A percentile compares a stretch with the other conserved stretches of the same genome.
phyloP scores from a whole-genome alignment of 768 basidiomycete species.

The Fistulinella prunicolor region DNA sequence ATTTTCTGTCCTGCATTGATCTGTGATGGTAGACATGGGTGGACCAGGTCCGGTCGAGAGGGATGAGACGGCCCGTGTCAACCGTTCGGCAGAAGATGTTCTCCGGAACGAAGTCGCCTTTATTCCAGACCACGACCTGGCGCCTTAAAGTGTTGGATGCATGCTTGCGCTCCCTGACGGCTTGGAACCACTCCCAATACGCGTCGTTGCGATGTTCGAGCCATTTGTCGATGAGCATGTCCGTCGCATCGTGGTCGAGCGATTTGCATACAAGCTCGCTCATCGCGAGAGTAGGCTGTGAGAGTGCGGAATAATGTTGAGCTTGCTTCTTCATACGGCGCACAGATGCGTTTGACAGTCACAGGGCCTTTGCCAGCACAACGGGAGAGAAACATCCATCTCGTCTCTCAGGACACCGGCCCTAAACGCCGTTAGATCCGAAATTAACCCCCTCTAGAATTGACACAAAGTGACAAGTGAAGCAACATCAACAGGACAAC shows the following conservation, averaged over 20 bases:
- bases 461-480: neutral
- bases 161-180: constrained; percentile 64
- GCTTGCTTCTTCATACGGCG: constrained; percentile 19
- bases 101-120: constrained; percentile 75
- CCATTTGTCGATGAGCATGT: constrained; percentile 82
- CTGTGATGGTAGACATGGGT: constrained; percentile 79
- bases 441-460: constrained; percentile 3
- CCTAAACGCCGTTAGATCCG: constrained; percentile 21
- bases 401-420: constrained; percentile 17
- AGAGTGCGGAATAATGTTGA: constrained; percentile 58
- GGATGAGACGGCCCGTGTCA: constrained; percentile 74
- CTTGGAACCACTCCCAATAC: constrained; percentile 75
- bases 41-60: constrained; percentile 78
- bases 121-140: constrained; percentile 49
- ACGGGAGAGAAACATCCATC: neutral
- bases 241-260: constrained; percentile 71
- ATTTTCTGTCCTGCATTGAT: constrained; percentile 67
- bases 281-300: constrained; percentile 66
- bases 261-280: constrained; percentile 78
- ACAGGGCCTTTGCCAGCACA: neutral
- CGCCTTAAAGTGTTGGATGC: constrained; percentile 50
- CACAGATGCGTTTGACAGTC: constrained; percentile 14
- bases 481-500: neutral
- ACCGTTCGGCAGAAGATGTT: constrained; percentile 79
- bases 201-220: constrained; percentile 74